These are phyloP conservation scores for Copromyces sp. DNA, from an alignment of 495 filamentous ascomycete species.

Conservation along the genomic window DNA sequence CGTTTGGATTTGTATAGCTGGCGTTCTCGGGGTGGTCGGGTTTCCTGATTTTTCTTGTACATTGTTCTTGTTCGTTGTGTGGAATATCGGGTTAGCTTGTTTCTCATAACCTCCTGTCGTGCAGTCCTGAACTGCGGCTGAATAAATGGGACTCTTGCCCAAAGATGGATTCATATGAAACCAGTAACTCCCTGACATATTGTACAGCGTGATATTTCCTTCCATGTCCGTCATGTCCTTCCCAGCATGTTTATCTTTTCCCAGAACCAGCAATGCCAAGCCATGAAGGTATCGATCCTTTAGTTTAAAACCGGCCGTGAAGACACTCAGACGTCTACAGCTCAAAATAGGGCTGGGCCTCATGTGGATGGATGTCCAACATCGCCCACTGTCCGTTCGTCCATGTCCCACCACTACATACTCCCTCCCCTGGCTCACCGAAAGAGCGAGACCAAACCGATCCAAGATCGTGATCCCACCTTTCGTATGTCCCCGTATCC, in stretches of 20 bases:
- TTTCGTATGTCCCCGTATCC: neutral
- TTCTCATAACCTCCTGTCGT: neutral
- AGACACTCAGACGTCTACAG: neutral
- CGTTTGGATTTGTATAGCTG: constrained; percentile 25
- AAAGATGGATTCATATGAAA: neutral
- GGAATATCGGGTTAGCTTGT: neutral
- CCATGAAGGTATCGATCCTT: neutral
- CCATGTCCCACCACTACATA: neutral
- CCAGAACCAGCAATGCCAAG: neutral
- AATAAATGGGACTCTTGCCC: neutral
- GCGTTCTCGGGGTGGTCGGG: neutral
- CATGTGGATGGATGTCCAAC: neutral
- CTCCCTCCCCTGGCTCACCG: neutral
- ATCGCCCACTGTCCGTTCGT: neutral
- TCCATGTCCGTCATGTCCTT: neutral
- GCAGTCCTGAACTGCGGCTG: neutral
- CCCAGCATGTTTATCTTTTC: neutral
- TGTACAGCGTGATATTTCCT: neutral
- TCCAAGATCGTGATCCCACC: neutral
- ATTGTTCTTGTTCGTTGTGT: neutral
- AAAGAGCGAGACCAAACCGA: neutral
- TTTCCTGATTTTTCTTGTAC: neutral
- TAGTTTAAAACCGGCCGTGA: neutral
- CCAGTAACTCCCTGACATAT: neutral
- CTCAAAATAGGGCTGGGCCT: neutral